Evolutionary conservation across 805 yeast species (phyloP), one percentile per base, ranked within the genome.

Genomic region (Sugiyamaella mastotermitis): DNA sequence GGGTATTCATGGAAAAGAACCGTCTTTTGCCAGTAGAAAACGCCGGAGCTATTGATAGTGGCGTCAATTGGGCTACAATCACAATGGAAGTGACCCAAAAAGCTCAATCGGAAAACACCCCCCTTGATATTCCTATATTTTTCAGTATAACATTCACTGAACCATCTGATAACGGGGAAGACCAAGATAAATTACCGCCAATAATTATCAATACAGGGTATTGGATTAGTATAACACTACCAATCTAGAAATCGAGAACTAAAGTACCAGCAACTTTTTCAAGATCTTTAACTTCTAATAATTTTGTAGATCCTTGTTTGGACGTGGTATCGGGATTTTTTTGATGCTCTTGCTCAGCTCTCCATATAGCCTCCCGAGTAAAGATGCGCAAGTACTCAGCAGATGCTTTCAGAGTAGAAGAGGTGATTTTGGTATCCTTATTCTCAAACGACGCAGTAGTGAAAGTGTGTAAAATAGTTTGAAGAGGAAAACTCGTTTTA

Each of bases 341-440:
- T 13, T 21, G 9, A 11, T 19, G 31, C 38, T 63, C 68, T 30
- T 66, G 67, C 37, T 70, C 68, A 13, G 75, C 58, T 38, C 76
- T 49, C 40, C 63, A 45, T n/a, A 71, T 55, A 3, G 76, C 76
- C 49, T 71, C 76, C 31, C 63, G 63, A 13, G 72, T 61, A 44
- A 71, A 71, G 17, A 71, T 55, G 16, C 65, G 59, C 17, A 71
- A 58, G 46, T 71, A 71, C 46, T 69, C 72, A 3, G 67, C 51
- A 2, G 70, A 29, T n/a, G 54, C 47, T 15, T 49, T 43, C 19
- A 50, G 35, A 7, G 57, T 53, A 9, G 40, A 41, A 14, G 41
- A 37, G 14, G 51, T 42, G 7, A 52, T 35, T 16, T 44, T 29
- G 15, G 56, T 52, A 24, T 52, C 56, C 8, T 36, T 22, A 10